These are phyloP conservation scores for Saururus chinensis DNA, from an alignment of 164 flowering plant species.

Conservation along the genomic window DNA sequence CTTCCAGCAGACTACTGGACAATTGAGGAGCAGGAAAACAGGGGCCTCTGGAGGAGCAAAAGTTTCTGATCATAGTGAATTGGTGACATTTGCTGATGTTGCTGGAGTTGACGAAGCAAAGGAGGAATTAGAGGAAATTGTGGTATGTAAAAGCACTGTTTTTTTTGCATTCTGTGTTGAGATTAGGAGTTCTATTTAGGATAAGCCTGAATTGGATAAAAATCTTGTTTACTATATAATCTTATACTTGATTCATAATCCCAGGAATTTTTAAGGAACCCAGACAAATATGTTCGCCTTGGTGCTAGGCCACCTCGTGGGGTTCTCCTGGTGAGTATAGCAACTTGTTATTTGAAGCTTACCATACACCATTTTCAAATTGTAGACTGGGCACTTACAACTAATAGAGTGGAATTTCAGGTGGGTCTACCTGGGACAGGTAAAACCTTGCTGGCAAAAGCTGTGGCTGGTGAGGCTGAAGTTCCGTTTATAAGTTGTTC, in stretches of 20 bases:
- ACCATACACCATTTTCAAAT: neutral
- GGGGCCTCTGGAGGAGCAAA: slow-evolving; percentile 61
- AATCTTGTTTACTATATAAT: neutral
- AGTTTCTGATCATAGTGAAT: slow-evolving; percentile 73
- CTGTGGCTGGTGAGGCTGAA: slow-evolving; percentile 99
- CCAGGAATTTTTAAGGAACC: slow-evolving; percentile 94
- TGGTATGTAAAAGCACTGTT: slow-evolving; percentile 43
- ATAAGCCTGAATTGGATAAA: neutral
- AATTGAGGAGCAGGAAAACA: slow-evolving; percentile 77
- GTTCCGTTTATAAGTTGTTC: slow-evolving; percentile 98
- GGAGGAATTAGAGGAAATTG: slow-evolving; percentile 98
- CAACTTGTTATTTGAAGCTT: neutral
- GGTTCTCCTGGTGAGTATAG: slow-evolving; percentile 82
- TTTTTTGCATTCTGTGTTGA: neutral
- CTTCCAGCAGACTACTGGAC: slow-evolving; percentile 72
- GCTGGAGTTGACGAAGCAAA: slow-evolving; percentile 99
- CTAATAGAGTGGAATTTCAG: slow-evolving; percentile 34
- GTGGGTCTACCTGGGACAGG: slow-evolving; percentile 99
- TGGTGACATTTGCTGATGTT: slow-evolving; percentile 86
- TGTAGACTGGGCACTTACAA: neutral
- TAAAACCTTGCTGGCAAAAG: slow-evolving; percentile 95
- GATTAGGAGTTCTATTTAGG: neutral
- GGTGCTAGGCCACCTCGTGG: slow-evolving; percentile 99
- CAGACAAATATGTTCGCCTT: slow-evolving; percentile 68
- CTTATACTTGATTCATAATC: slow-evolving; percentile 18